Evolutionary conservation across 2,329 filamentous ascomycete species (phyloP), one percentile per base, ranked within the genome.

Genomic region (Fusarium oxysporum): DNA sequence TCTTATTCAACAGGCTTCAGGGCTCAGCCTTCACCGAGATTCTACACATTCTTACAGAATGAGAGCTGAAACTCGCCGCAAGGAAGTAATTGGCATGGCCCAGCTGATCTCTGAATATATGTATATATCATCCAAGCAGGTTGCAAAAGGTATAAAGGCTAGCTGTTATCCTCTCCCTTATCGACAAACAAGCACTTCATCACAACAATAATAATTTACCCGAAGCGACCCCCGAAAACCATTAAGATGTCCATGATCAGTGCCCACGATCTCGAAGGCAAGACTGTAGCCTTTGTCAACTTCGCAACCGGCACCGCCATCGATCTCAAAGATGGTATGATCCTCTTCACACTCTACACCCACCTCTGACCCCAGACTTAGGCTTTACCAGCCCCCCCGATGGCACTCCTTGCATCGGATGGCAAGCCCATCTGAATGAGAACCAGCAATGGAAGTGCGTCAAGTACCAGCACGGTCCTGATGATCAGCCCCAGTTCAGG

Each of bases 371-470:
- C 3, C 0, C 12, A 12, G 0, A 2, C 2, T 16, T 11, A 56
- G 38, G 51, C 30, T 45, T 45, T 4, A 57, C 37, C 1, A 33
- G 33, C 12, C 54, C 54, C 4, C 54, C 38, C 2, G 30, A 45
- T 17, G 54, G 54, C 11, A 57, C 54, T 13, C 38, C 54, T 7
- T 57, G 54, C 10, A 57, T 57, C 4, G 38, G 38, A 12, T 57
- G 40, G 38, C 54, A 57, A 33, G 38, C 38, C 2, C 54, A 57
- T 13, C 1, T 45, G 8, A 16, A 23, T 1, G 54, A 57, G 17
- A 57, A 45, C 13, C 54, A 57, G 12, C 38, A 57, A n/a, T 57
- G 54, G 54, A 57, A 57, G 54, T 43, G 38, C 12, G 38, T 57
- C 13, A 57, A 57, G 21, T 57, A 45, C n/a, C 28, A 45, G n/a